phyloP scores from a whole-genome alignment of 352 stramenopile genomes.

The Pythium graminicola region DNA sequence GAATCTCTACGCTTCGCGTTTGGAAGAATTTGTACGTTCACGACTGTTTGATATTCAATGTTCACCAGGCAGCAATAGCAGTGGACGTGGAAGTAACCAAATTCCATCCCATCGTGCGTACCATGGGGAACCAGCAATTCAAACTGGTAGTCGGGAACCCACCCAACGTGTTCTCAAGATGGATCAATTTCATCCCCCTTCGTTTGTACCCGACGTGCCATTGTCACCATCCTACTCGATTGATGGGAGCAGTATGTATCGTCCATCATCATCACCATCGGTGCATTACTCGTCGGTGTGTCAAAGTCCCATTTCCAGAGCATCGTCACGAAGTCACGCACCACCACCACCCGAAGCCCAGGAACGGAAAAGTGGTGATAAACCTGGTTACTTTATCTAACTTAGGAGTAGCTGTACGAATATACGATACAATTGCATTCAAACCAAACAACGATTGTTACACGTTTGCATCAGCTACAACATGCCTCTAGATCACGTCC shows the following conservation, averaged over 20 bases:
- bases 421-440: too few relatives aligned
- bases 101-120: constrained; percentile 9
- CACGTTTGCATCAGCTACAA: too few relatives aligned
- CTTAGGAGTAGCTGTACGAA: neutral
- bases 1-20: constrained; percentile 56
- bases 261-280: constrained; percentile 39
- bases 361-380: constrained; percentile 22
- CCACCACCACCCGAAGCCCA: neutral
- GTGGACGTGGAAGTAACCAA: constrained; percentile 11
- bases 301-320: constrained; percentile 41
- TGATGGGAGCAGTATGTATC: constrained; percentile 31
- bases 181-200: constrained; percentile 21
- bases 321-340: constrained; percentile 11
- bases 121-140: neutral
- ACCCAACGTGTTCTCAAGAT: constrained; percentile 16
- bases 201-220: constrained; percentile 37
- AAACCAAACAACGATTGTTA: too few relatives aligned
- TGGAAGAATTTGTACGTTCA: constrained; percentile 67
- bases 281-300: constrained; percentile 59
- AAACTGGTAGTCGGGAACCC: neutral
- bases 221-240: constrained; percentile 41
- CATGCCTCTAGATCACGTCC: too few relatives aligned
- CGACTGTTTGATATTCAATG: constrained; percentile 60
- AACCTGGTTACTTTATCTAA: constrained; percentile 57
- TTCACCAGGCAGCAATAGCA: constrained; percentile 1